Conservation (phyloP, 2,329 filamentous ascomycete genomes). For the Phyllosticta ampelicida region DNA sequence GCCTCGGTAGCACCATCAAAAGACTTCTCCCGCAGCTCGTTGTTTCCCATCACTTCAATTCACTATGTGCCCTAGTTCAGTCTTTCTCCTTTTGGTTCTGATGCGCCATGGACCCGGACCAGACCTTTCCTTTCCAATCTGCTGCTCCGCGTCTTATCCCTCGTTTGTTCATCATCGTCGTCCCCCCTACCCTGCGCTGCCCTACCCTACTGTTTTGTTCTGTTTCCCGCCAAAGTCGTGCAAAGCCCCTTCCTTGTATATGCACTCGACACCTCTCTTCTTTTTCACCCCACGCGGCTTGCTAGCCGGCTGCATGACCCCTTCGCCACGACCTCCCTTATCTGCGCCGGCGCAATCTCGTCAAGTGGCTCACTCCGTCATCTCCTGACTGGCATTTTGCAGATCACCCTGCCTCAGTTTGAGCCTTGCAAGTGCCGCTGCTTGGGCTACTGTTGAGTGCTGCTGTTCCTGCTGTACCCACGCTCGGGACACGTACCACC, state of each 20-base stretch:
- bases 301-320: not conserved
- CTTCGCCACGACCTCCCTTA: not conserved
- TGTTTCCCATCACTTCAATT: not conserved
- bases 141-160: not conserved
- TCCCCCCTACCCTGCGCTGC: not conserved
- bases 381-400: not conserved
- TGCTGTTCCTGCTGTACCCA: not conserved
- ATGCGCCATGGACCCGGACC: not conserved
- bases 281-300: not conserved
- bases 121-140: not conserved
- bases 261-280: not conserved
- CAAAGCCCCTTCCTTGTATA: not conserved
- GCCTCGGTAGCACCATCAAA: not conserved
- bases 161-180: not conserved
- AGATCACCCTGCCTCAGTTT: not conserved
- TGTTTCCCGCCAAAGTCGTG: not conserved
- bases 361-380: not conserved
- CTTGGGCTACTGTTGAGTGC: not conserved
- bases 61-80: not conserved
- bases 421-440: not conserved
- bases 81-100: not conserved
- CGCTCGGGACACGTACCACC: not conserved
- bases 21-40: not conserved
- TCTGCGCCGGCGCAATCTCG: not conserved
- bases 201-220: not conserved